Evolutionary conservation across 345 rosid species (phyloP).

Genomic region (Corchorus olitorius): DNA sequence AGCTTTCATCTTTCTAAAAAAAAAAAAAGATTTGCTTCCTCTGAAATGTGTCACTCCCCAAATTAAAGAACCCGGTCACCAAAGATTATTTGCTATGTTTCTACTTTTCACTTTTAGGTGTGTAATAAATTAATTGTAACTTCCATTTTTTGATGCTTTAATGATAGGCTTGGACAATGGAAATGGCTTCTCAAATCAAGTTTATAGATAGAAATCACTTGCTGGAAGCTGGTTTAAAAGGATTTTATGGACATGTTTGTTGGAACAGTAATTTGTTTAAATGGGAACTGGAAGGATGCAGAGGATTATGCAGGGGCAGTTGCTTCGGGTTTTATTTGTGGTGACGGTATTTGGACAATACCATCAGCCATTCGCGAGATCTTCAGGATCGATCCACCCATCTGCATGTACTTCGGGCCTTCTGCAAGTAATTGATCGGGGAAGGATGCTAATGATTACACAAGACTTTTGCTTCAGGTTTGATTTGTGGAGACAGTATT

Average conservation of each 20-base stretch:
- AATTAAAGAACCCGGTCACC: too few relatives aligned
- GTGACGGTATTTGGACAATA: conserved; percentile 90
- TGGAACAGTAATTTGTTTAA: conserved; percentile 70
- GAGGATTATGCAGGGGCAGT: conserved; percentile 81
- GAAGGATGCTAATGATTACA: conserved; percentile 64
- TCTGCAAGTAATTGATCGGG: conserved; percentile 40
- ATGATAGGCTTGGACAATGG: conserved; percentile 76
- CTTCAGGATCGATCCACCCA: conserved; percentile 83
- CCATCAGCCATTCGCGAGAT: conserved; percentile 85
- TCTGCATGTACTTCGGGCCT: conserved; percentile 93
- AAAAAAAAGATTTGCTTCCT: too few relatives aligned
- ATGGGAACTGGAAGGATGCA: conserved; percentile 92
- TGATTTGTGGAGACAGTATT: conserved; percentile 88
- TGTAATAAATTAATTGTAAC: background rate
- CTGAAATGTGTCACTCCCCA: too few relatives aligned
- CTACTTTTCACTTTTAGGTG: background rate
- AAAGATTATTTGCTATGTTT: background rate
- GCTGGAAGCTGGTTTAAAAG: conserved; percentile 85
- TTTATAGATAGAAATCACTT: conserved; percentile 78
- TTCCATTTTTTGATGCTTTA: background rate
- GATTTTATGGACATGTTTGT: conserved; percentile 89
- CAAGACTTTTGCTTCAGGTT: conserved; percentile 85
- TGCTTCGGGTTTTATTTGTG: conserved; percentile 90
- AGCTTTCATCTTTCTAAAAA: background rate
- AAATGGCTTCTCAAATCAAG: conserved; percentile 84